Conservation (phyloP, 805 yeast species). For the Candida chilensis region DNA sequence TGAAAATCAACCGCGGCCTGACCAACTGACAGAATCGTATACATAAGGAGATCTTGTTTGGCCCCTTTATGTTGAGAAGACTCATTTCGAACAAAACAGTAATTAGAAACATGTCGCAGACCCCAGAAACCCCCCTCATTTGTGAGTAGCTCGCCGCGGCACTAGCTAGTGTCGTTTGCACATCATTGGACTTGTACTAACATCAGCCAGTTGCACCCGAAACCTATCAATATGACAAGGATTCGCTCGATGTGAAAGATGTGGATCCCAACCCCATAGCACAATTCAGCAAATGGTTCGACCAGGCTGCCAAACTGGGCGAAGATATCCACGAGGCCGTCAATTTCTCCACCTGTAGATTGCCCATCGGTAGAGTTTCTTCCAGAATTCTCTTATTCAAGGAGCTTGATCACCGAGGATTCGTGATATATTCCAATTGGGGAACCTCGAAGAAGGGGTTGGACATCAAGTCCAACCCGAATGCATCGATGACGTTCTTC, state of each 20-base stretch:
- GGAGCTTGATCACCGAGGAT: slow-evolving; percentile 80
- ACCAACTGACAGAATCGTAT: no score
- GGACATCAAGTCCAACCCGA: slow-evolving; percentile 65
- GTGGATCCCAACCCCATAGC: slow-evolving; percentile 53
- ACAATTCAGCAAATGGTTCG: slow-evolving; percentile 82
- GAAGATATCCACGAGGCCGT: slow-evolving; percentile 73
- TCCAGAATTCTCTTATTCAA: slow-evolving; percentile 80
- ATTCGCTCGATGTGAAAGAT: slow-evolving; percentile 43
- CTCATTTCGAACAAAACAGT: no score
- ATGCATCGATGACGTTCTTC: slow-evolving; percentile 80
- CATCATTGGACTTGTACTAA: no score
- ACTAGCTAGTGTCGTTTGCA: no score
- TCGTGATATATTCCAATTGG: slow-evolving; percentile 89
- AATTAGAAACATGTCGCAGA: no score
- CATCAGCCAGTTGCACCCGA: slow-evolving; percentile 84
- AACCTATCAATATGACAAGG: slow-evolving; percentile 80
- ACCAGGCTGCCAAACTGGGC: slow-evolving; percentile 53
- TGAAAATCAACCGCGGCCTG: no score
- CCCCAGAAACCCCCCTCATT: no score
- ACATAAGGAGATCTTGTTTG: no score
- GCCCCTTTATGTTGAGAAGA: no score
- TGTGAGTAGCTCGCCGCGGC: no score
- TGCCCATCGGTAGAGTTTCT: slow-evolving; percentile 88
- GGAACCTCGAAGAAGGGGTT: slow-evolving; percentile 71
- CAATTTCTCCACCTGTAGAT: slow-evolving; percentile 80